Base-by-base conservation (phyloP, 148 eudicot species). In the Cornus kousa region DNA sequence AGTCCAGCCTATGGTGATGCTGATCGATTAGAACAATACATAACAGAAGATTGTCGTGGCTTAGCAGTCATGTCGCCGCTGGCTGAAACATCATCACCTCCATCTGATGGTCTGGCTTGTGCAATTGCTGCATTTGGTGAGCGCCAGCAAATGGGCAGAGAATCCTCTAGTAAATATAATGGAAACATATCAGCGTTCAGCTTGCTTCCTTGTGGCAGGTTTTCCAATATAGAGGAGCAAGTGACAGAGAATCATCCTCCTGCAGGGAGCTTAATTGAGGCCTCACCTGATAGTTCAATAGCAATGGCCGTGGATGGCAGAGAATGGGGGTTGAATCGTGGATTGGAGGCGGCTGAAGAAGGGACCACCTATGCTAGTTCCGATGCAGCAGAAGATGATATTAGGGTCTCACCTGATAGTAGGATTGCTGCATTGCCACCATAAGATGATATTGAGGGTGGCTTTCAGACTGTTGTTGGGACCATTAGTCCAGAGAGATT, bases 21-120 rank as follows among this genome's bases (percentile, higher is more conserved):
- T 20, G 46, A 77, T 46, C 86, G 83, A 28, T 70, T 78, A 3
- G 94, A 84, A 77, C 89, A 85, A 68, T 87, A 84, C 78, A 32
- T 75, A 75, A 77, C 75, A 9, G 89, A 67, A 81, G 88, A 85
- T 74, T 85, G 68, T 46, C 66, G 74, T 83, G 80, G 73, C 50
- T 85, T 88, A 71, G 86, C 80, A 53, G 77, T 74, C 75, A 75
- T 84, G 74, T 80, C 82, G 20, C 83, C 86, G 5, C 65, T 65
- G 20, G 80, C 83, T 28, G 89, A 82, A 62, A 87, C 98, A 78
- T 88, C 95, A 5, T 91, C 95, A 23, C 89, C 96, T 13, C 99
- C 97, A n/a, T 93, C 98, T 40, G 93, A 95, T 66, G 97, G 98
- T 65, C 97, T 96, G 33, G 99, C 99, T 9, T 92, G 95, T 80